These are phyloP conservation scores for Dioszegia aurantiaca DNA, from an alignment of 768 basidiomycete species.

Conservation along the genomic window DNA sequence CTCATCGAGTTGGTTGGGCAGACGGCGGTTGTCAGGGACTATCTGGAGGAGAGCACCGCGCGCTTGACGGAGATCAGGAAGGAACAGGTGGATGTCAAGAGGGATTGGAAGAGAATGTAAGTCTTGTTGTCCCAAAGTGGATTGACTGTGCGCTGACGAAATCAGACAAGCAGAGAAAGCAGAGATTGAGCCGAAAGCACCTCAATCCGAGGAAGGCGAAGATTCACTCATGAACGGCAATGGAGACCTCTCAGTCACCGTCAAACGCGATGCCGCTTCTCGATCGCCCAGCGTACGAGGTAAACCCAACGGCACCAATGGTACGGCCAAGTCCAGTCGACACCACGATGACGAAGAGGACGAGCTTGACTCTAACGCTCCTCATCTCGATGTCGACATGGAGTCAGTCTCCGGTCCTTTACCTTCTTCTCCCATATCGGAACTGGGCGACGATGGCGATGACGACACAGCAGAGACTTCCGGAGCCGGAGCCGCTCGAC, in stretches of 20 bases:
- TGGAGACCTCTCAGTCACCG: constrained; percentile 42
- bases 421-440: constrained; percentile 55
- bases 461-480: constrained; percentile 9
- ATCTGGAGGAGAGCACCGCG: constrained; percentile 87
- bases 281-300: constrained; percentile 15
- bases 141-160: constrained; percentile 5
- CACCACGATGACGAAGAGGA: constrained; percentile 25
- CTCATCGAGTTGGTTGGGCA: constrained; percentile 86
- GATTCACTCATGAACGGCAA: constrained; percentile 14
- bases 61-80: constrained; percentile 88
- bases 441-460: constrained; percentile 9
- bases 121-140: constrained; percentile 51
- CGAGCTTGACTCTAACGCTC: constrained; percentile 34
- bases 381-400: constrained; percentile 24
- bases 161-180: constrained; percentile 49
- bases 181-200: constrained; percentile 41
- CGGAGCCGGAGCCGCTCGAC: constrained; percentile 28
- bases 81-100: constrained; percentile 91
- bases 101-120: constrained; percentile 81
- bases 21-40: constrained; percentile 78
- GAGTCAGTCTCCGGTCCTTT: constrained; percentile 56
- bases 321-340: constrained; percentile 2
- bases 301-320: constrained; percentile 6
- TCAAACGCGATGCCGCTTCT: constrained; percentile 22
- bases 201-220: constrained; percentile 18